Evolutionary conservation across 75 land plant genomes (phyloP), one percentile per base, ranked within the genome.

Genomic region (Pseudotsuga menziesii): DNA sequence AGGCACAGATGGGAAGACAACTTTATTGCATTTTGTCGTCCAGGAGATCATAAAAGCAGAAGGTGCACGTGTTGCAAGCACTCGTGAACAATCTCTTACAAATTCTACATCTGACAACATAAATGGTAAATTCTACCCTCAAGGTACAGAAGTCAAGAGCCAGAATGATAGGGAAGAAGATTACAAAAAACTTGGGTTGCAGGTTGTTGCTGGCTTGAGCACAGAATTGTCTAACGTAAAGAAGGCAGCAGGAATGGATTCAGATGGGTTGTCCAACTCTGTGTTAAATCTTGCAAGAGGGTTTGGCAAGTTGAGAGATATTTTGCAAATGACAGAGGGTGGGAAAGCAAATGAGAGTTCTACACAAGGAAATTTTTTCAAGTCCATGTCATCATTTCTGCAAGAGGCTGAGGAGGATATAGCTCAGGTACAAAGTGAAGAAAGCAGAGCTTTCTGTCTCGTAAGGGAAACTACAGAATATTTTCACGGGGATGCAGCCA

Each of bases 1-100:
- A 76, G 90, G 92, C 59, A 86, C 89, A 11, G 95, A 95, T 84
- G 93, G 93, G 41, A 95, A 95, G 73, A 91, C 91, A 36, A 90
- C 96, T 25, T 79, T 93, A 54, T 87, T 95, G 1, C 95, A 93
- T 56, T 95, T 93, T 81, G 95, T 95, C 22, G 89, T 90, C 74
- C 91, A 90, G 76, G 86, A 93, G 79, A 89, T 95, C 39, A 83
- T 89, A 25, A 77, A 83, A 57, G 78, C 91, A n/a, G 95, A 92
- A 80, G 85, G 82, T 48, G 82, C 86, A 41, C 78, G 80, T 63
- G 66, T 84, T 74, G 82, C 85, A 41, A 75, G 82, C 16, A 60
- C 79, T 2, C 76, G 64, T 8, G 79, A 76, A n/a, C 75, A 83
- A n/a, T 23, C 72, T 20, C 20, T 41, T 17, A 36, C 16, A n/a